These are phyloP conservation scores for Leptoxyphium fumago DNA, from an alignment of 2,329 filamentous ascomycete species.

Conservation along the genomic window DNA sequence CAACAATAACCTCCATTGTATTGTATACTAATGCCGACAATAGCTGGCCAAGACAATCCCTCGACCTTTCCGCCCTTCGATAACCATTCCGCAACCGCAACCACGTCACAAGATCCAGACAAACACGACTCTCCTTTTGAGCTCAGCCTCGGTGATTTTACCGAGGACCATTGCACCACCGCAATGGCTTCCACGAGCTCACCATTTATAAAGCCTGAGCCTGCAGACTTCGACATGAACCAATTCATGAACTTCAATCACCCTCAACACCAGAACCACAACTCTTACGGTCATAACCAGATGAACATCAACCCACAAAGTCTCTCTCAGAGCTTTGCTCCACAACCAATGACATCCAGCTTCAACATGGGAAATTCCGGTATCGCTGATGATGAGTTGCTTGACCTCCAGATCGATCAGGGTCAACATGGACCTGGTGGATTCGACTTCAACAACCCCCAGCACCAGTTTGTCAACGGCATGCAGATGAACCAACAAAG, in stretches of 20 bases:
- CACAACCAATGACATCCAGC: constrained; percentile 47
- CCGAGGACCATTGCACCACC: constrained; percentile 7
- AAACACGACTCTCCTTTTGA: constrained; percentile 23
- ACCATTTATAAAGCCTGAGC: constrained; percentile 54
- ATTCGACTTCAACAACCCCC: constrained; percentile 24
- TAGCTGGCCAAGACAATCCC: constrained; percentile 9
- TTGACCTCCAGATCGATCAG: constrained; percentile 46
- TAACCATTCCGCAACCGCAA: constrained; percentile 9
- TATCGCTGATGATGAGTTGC: constrained; percentile 77
- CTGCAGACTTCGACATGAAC: constrained; percentile 44
- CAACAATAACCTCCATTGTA: not conserved
- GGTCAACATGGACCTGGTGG: constrained; percentile 34
- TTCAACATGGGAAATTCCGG: constrained; percentile 66
- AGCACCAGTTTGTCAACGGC: constrained; percentile 8
- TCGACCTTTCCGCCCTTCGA: constrained; percentile 21
- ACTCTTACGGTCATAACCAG: constrained; percentile 27
- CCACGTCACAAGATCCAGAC: constrained; percentile 7
- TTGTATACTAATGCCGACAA: not conserved
- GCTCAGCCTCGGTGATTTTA: constrained; percentile 15
- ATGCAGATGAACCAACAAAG: constrained; percentile 48
- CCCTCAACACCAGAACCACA: constrained; percentile 6
- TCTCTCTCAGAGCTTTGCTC: constrained; percentile 37
- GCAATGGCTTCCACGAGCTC: constrained; percentile 41
- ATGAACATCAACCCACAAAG: constrained; percentile 69
- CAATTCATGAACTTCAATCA: constrained; percentile 18